Conservation (phyloP, 257 asterid species). For the Eustoma russellianum region DNA sequence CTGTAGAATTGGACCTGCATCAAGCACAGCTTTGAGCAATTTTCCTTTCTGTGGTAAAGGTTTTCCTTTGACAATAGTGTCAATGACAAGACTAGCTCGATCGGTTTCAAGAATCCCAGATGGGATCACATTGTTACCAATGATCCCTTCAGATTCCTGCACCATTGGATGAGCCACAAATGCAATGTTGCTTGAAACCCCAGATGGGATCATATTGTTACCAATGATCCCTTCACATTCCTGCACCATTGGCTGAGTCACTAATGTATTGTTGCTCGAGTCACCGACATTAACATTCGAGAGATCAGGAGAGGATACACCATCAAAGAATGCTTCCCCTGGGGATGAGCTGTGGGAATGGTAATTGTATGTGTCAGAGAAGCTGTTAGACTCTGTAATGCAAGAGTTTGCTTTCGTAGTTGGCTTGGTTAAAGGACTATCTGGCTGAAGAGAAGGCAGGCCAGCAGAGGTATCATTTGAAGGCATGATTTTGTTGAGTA, state of each 20-base stretch:
- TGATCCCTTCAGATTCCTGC: background rate
- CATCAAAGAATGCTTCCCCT: conserved; percentile 32
- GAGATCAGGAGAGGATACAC: conserved; percentile 46
- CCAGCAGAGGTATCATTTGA: conserved; percentile 5
- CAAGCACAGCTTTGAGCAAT: conserved; percentile 50
- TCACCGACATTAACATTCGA: conserved; percentile 21
- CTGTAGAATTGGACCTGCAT: conserved; percentile 59
- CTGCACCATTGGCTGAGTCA: no score
- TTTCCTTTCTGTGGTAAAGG: conserved; percentile 52
- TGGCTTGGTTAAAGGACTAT: conserved; percentile 7
- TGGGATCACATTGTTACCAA: conserved; percentile 4
- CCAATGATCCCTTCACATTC: no score
- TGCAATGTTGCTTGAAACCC: no score
- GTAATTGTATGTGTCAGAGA: conserved; percentile 45
- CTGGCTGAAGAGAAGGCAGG: conserved; percentile 12
- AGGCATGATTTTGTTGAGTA: conserved; percentile 23
- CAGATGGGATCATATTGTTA: no score
- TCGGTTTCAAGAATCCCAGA: conserved; percentile 18
- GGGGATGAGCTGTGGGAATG: conserved; percentile 41
- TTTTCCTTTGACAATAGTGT: conserved; percentile 37
- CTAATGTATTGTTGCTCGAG: no score
- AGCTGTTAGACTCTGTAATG: conserved; percentile 51
- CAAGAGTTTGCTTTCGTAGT: no score
- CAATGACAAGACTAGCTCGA: conserved; percentile 35
- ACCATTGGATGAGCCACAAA: conserved; percentile 13